phyloP scores from a whole-genome alignment of 2,329 filamentous ascomycete species.

The Elsinoe necatrix region DNA sequence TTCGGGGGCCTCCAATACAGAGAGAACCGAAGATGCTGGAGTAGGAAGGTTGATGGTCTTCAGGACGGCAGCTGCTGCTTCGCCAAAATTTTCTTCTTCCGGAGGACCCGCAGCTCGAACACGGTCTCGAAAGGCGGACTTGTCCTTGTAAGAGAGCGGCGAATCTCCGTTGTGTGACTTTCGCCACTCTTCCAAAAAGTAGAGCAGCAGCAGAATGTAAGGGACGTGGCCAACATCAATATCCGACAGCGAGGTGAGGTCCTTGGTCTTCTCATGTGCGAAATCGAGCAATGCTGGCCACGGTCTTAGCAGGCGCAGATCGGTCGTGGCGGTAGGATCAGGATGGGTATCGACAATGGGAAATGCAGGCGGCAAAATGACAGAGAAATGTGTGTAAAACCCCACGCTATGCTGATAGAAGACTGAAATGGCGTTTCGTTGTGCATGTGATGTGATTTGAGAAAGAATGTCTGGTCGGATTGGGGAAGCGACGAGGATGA shows the following conservation, averaged over 20 bases:
- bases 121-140: slow-evolving; percentile 67
- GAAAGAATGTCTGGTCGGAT: slow-evolving; percentile 45
- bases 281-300: slow-evolving; percentile 75
- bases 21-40: slow-evolving; percentile 59
- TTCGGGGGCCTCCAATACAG: slow-evolving; percentile 68
- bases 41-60: slow-evolving; percentile 69
- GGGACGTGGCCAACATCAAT: slow-evolving; percentile 70
- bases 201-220: slow-evolving; percentile 71
- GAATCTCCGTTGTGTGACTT: slow-evolving; percentile 55
- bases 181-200: slow-evolving; percentile 79
- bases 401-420: slow-evolving; percentile 82
- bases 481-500: slow-evolving; percentile 55
- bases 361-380: slow-evolving; percentile 68
- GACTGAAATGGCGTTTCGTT: slow-evolving; percentile 57
- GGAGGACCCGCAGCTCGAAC: slow-evolving; percentile 67
- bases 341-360: slow-evolving; percentile 95
- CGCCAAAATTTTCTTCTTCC: slow-evolving; percentile 87
- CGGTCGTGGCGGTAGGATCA: slow-evolving; percentile 72
- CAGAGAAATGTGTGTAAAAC: slow-evolving; percentile 84
- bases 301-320: slow-evolving; percentile 73
- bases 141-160: slow-evolving; percentile 74
- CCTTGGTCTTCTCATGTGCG: slow-evolving; percentile 54
- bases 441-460: slow-evolving; percentile 43
- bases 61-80: slow-evolving; percentile 77
- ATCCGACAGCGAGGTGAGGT: slow-evolving; percentile 27